Evolutionary conservation across 1,284 basidiomycete species (phyloP), one percentile per base, ranked within the genome.

Genomic region (Cryptococcus floricola): DNA sequence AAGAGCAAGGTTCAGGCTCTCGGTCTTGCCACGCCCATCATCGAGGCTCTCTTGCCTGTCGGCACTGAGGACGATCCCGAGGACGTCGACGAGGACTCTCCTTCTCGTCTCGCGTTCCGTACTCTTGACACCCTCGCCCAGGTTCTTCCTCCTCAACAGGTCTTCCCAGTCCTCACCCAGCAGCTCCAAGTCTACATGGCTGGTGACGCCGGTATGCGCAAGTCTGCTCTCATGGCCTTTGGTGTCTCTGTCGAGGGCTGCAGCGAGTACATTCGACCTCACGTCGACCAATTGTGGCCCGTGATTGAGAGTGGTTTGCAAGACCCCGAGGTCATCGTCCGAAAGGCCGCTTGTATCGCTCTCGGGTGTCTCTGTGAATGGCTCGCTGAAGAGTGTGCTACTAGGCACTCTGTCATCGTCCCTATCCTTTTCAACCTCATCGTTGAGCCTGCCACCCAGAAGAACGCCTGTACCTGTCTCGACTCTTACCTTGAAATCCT

Each of bases 301-400:
- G 83, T 96, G 60, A 87, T 99, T 66, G 91, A 97, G 75, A 82
- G 85, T 50, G 94, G 95, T 65, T 84, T 99, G 49, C 83, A 82
- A 57, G 96, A 98, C 72, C 74, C 77, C 39, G 91, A 98, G 70
- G 81, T 88, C 16, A 83, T 85, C 34, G 96, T 98, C 49, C 84
- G 95, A 69, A 96, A 95, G 75, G 95, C 95, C 5, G 88, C 91
- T 16, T 98, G 95, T 75, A 86, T 95, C 59, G 90, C 93, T 43
- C 87, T 98, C 58, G 92, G 91, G 71, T 98, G 95, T 78, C 80
- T 98, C 53, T 98, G 95, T 74, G 96, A 99, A 79, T 97, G 93
- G 90, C 82, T 98, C 28, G 91, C 95, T 65, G 95, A 97, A 48
- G 91, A 96, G 68, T 95, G 91, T 71, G 86, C 87, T 25, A 80